phyloP scores from a whole-genome alignment of 1,284 basidiomycete genomes.

The Ganoderma lingzhi region DNA sequence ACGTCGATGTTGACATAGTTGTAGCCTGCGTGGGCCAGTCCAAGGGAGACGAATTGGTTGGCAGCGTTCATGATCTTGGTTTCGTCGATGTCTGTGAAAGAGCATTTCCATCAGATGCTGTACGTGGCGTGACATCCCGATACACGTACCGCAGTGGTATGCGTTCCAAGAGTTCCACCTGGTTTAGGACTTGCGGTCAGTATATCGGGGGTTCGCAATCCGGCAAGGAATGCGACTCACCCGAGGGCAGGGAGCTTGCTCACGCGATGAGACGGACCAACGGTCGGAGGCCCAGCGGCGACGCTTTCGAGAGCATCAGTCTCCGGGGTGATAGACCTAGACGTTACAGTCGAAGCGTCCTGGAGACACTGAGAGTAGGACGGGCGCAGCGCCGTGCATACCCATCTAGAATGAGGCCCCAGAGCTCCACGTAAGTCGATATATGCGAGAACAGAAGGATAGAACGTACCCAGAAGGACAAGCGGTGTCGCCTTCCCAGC shows the following conservation, averaged over 20 bases:
- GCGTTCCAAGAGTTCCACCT: constrained; percentile 68
- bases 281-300: constrained; percentile 39
- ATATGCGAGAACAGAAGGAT: neutral
- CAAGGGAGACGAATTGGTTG: constrained; percentile 54
- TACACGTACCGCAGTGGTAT: constrained; percentile 51
- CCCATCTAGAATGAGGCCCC: neutral
- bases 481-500: constrained; percentile 44
- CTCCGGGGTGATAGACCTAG: constrained; percentile 15
- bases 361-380: constrained; percentile 50
- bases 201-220: neutral
- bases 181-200: neutral
- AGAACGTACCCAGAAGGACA: constrained; percentile 42
- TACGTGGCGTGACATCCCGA: neutral
- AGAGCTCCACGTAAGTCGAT: neutral
- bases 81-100: constrained; percentile 50
- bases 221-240: constrained; percentile 29
- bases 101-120: constrained; percentile 12
- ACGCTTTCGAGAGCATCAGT: constrained; percentile 22
- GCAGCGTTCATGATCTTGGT: constrained; percentile 56
- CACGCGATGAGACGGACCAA: constrained; percentile 41
- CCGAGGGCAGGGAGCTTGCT: constrained; percentile 49
- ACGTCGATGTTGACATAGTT: constrained; percentile 65
- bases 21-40: constrained; percentile 59
- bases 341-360: constrained; percentile 17
- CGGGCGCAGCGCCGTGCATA: constrained; percentile 34